Base-by-base conservation (phyloP, 2,329 filamentous ascomycete species). In the Botrytis fabae region DNA sequence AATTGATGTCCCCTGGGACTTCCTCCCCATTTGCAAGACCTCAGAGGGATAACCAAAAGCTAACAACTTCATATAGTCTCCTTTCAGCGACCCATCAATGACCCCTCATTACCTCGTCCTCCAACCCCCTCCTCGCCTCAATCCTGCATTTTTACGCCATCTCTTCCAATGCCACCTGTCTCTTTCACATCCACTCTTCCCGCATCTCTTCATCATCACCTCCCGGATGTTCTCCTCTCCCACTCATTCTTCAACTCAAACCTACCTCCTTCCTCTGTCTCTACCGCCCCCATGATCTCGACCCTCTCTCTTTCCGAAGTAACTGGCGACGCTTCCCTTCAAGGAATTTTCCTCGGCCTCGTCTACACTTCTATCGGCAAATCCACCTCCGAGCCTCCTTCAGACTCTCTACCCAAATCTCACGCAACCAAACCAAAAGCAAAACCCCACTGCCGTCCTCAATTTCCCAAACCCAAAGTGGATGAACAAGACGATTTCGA, bases 261-360 rank as follows among this genome's bases (percentile, higher is more conserved):
- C 22, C 25, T 44, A 6, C 44, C 46, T n/a, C 42, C 68, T 35
- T 42, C 40, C 25, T n/a, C n/a, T 6, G 28, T 38, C 14, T 22
- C 46, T 28, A 42, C 32, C 7, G 32, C 9, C 7, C 48, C 66
- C 9, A 48, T 65, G 4, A 44, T 51, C 25, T 65, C 60, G 3
- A 73, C 42, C 6, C 48, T 70, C 25, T 73, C 60, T 4, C 66
- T 71, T 32, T 40, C 59, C 32, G 72, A 73, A 40, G 66, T 63
- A 42, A 64, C 66, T 4, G 72, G 68, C 16, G 68, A 73, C 14
- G 25, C 46, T 1, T 59, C 60, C 2, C 48, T 73, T 4, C 42
- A 73, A 46, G 72, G 72, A 7, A 71, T 73, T 3, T 73, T 64
- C 32, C 40, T 73, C 35, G 72, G 72, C 18, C 35, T 72, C 9